These are phyloP conservation scores for Isoetes taiwanensis DNA, from an alignment of 75 land plant species.

Conservation along the genomic window DNA sequence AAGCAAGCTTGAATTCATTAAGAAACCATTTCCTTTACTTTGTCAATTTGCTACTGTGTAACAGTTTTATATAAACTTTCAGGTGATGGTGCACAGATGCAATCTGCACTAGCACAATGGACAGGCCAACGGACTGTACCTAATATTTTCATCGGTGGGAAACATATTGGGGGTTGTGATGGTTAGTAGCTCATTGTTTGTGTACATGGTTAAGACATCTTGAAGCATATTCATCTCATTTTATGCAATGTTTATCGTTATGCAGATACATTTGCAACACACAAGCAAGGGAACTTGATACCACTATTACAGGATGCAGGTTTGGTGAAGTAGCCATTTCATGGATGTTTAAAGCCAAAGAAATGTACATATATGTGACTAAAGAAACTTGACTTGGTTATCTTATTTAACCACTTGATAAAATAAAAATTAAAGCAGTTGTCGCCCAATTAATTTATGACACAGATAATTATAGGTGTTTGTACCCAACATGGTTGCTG, in stretches of 20 bases:
- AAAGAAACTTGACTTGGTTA: too few relatives aligned
- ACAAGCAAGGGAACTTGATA: constrained; percentile 56
- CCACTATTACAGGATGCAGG: constrained; percentile 68
- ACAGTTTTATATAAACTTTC: not conserved
- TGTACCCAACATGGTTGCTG: too few relatives aligned
- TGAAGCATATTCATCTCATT: not conserved
- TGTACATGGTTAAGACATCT: not conserved
- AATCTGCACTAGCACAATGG: constrained; percentile 66
- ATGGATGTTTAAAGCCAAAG: too few relatives aligned
- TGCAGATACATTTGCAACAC: constrained; percentile 36
- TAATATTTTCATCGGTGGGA: constrained; percentile 79
- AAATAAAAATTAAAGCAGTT: too few relatives aligned
- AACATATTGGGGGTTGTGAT: constrained; percentile 93
- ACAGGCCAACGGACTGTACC: constrained; percentile 81
- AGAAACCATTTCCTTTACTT: not conserved
- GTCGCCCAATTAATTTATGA: too few relatives aligned
- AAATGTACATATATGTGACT: too few relatives aligned
- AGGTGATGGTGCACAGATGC: constrained; percentile 74
- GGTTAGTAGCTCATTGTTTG: constrained; percentile 22
- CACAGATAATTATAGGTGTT: too few relatives aligned
- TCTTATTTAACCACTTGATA: too few relatives aligned
- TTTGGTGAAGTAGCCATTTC: too few relatives aligned
- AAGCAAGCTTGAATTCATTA: not conserved
- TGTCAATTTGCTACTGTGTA: not conserved
- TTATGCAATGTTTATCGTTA: not conserved